These are phyloP conservation scores for Scenedesmus sp. DNA, from an alignment of 163 green algal species.

Conservation along the genomic window DNA sequence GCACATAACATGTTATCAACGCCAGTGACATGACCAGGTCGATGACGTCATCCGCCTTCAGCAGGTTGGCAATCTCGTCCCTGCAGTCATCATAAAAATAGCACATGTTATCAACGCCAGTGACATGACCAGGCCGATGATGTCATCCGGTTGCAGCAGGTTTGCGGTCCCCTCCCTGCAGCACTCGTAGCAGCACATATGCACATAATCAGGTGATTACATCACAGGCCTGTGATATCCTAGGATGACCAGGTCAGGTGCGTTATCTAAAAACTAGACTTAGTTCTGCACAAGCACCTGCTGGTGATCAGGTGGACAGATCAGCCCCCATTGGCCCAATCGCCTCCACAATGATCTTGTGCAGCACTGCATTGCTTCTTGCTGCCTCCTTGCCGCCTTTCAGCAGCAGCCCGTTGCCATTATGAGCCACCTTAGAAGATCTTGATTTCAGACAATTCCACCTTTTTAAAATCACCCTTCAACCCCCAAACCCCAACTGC, in stretches of 20 bases:
- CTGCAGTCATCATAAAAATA: not conserved
- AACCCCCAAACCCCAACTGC: no score
- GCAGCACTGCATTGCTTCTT: slow-evolving; percentile 89
- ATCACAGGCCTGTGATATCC: no score
- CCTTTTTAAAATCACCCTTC: no score
- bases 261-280: no score
- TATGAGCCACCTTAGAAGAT: no score
- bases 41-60: not conserved
- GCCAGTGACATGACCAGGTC: no score
- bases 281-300: slow-evolving; percentile 41
- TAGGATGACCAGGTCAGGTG: no score
- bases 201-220: no score
- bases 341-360: slow-evolving; percentile 67
- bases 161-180: not conserved
- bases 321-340: slow-evolving; percentile 72
- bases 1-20: not conserved
- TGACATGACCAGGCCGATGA: no score
- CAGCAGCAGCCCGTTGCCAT: slow-evolving; percentile 97
- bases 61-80: not conserved
- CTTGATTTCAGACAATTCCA: no score
- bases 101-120: not conserved
- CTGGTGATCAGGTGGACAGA: slow-evolving; percentile 91
- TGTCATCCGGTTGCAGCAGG: not conserved
- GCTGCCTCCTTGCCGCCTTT: slow-evolving; percentile 96
- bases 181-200: no score